Base-by-base conservation (phyloP, 1,284 basidiomycete species). In the Papiliotrema terrestris region DNA sequence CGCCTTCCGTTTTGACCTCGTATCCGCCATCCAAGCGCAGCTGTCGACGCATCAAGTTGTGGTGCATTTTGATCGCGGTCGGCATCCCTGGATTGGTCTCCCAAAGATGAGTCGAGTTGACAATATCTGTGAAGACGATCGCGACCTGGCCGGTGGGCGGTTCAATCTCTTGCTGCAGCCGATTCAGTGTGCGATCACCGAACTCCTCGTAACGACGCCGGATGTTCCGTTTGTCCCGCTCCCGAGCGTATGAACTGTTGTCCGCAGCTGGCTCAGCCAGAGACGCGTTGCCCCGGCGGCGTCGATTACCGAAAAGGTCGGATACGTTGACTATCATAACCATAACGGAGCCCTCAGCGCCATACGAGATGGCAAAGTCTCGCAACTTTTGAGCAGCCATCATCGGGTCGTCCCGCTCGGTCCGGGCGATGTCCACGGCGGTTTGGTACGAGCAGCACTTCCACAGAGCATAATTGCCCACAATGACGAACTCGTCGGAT, bases 1-100 rank as follows among this genome's bases (percentile, higher is more conserved):
- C 96, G 37, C 96, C 96, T 86, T 98, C 96, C 20, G 96, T 98
- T 78, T 99, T 99, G 68, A 98, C 95, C 78, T 98, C 94, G 76
- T 98, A 99, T 0, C 96, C 96, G 42, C 93, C 94, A 68, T 94
- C 95, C 51, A 89, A 82, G 32, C 95, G 85, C 43, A 98, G 79
- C 63, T 91, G 87, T 11, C 94, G 83, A 22, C 95, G 86, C 56
- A 98, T 82, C 15, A 98, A 80, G 57, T 81, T 83, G 74, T 98
- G 96, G 79, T 98, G 96, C 68, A 93, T 78, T 38, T 87, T 85
- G 83, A 98, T 96, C 1, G 95, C 94, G 0, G 89, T 88, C 44
- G 89, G 86, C 95, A 98, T 98, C 3, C 94, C 94, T 0, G 88
- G 85, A 69, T 98, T 98, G 47, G 87, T 88, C 72, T 99, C 96